phyloP scores from a whole-genome alignment of 352 stramenopile genomes.

The Globisporangium ultimum region DNA sequence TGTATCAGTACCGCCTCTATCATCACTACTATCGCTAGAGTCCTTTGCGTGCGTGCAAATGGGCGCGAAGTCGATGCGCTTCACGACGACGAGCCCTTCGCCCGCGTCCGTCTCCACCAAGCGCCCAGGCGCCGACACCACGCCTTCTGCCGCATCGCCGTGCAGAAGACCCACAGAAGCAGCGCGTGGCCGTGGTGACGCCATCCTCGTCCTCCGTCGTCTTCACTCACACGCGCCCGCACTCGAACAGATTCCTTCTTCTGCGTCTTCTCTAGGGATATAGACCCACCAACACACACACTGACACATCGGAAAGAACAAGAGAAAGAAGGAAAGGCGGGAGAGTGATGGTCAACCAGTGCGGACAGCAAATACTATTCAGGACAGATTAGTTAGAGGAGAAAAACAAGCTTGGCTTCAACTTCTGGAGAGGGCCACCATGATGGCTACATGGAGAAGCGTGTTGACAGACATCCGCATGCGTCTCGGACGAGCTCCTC shows the following conservation, averaged over 20 bases:
- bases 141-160: too few relatives aligned
- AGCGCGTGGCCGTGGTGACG: too few relatives aligned
- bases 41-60: slow-evolving; percentile 6
- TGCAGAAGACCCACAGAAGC: too few relatives aligned
- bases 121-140: too few relatives aligned
- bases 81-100: slow-evolving; percentile 20
- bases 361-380: not conserved
- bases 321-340: slow-evolving; percentile 12
- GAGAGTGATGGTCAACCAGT: not conserved
- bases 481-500: too few relatives aligned
- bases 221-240: too few relatives aligned
- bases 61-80: slow-evolving; percentile 24
- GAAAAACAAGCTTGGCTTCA: not conserved
- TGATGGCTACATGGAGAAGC: too few relatives aligned
- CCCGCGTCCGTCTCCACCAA: slow-evolving; percentile 10
- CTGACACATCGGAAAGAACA: not conserved
- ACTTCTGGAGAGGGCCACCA: too few relatives aligned
- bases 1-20: not conserved
- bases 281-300: too few relatives aligned
- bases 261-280: not conserved
- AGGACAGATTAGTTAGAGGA: not conserved
- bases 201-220: too few relatives aligned
- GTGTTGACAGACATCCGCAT: too few relatives aligned
- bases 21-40: not conserved
- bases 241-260: too few relatives aligned